Conservation (phyloP, 169 alveolate genomes). For the Plasmodium chabaudi region DNA sequence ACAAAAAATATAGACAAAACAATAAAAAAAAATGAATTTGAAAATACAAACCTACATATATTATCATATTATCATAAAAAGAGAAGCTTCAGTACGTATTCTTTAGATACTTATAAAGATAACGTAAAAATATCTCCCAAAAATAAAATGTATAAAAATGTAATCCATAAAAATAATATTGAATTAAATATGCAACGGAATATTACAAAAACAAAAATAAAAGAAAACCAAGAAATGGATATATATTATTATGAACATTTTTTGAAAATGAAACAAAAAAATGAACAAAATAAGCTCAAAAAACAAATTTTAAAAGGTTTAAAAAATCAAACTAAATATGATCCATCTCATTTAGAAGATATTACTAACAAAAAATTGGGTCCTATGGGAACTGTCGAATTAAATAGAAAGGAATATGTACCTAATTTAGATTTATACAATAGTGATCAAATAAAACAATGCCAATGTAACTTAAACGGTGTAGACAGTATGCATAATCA, state of each 20-base stretch:
- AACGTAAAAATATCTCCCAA: background rate
- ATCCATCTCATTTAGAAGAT: conserved; percentile 39
- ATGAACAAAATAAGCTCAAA: conserved; percentile 25
- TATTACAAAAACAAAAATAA: background rate
- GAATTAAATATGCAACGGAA: background rate
- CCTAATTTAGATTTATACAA: no score
- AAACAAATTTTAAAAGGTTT: conserved; percentile 44
- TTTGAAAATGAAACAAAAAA: conserved; percentile 12
- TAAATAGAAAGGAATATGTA: background rate
- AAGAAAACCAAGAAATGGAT: background rate
- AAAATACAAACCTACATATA: background rate
- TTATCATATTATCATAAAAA: conserved; percentile 4
- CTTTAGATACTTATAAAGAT: background rate
- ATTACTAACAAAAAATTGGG: conserved; percentile 2
- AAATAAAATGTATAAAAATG: background rate
- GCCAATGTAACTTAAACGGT: background rate
- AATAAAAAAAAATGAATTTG: background rate
- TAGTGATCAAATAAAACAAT: background rate
- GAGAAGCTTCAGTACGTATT: conserved; percentile 24
- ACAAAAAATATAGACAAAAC: no score
- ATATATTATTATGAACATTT: background rate
- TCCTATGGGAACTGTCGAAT: background rate
- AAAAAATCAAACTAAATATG: conserved; percentile 26
- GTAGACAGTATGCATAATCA: background rate
- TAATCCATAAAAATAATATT: background rate